Evolutionary conservation across 1,139 yeast genomes (phyloP).

Genomic region (Pichia inconspicua): DNA sequence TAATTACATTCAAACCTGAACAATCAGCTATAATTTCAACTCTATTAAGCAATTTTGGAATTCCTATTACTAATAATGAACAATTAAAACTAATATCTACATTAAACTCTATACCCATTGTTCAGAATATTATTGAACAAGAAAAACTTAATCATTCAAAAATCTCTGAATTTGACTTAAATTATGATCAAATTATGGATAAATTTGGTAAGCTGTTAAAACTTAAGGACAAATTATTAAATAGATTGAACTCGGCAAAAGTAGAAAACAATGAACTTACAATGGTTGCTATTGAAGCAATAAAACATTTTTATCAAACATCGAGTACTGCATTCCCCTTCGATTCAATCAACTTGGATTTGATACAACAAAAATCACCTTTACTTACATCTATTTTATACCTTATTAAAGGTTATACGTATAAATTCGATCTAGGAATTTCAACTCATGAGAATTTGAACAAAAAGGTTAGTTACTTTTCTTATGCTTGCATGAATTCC

Average conservation of each 20-base stretch:
- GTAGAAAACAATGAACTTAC: neutral
- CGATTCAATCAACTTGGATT: neutral
- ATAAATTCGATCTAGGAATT: conserved; percentile 7
- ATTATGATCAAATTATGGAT: conserved; percentile 17
- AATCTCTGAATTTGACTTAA: conserved; percentile 18
- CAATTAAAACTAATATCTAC: conserved; percentile 20
- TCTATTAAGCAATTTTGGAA: conserved; percentile 13
- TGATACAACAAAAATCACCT: conserved; percentile 15
- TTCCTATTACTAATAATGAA: conserved; percentile 17
- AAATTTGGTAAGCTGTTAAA: conserved; percentile 13
- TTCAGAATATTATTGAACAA: conserved; percentile 13
- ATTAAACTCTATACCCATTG: conserved; percentile 18
- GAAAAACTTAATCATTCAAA: conserved; percentile 1
- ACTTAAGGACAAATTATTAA: conserved; percentile 13
- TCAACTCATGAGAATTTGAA: conserved; percentile 18
- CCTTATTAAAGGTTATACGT: conserved; percentile 17
- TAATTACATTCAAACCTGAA: conserved; percentile 15
- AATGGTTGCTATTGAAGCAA: neutral
- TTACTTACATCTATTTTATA: conserved; percentile 20
- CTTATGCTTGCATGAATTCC: conserved; percentile 17
- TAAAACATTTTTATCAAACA: neutral
- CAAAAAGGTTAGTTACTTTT: conserved; percentile 12
- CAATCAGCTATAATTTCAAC: neutral
- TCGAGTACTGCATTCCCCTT: neutral
- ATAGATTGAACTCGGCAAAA: neutral